These are phyloP conservation scores for Vickermania ingenoplastis DNA, from an alignment of 208 protist genomes.

Conservation along the genomic window DNA sequence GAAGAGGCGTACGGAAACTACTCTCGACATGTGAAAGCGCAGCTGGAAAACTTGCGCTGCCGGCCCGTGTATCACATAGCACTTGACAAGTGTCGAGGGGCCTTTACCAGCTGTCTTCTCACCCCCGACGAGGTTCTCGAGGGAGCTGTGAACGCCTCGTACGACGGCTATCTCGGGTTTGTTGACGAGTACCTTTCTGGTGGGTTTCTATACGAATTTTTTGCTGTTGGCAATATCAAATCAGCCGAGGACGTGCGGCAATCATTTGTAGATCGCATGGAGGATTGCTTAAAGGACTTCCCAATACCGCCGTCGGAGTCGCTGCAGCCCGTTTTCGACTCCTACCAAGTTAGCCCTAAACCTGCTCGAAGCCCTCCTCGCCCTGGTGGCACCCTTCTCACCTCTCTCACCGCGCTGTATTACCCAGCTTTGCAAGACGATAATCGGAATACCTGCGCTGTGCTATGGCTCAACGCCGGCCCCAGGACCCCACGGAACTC, in stretches of 20 bases:
- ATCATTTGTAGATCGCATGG: slow-evolving; percentile 15
- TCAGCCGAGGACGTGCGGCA: slow-evolving; percentile 20
- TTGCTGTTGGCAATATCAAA: slow-evolving; percentile 48
- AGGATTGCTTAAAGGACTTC: slow-evolving; percentile 20
- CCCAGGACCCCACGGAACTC: slow-evolving; percentile 23
- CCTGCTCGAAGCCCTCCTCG: not conserved
- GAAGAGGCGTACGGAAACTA: slow-evolving; percentile 18
- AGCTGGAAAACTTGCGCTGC: not conserved
- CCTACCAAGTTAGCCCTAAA: slow-evolving; percentile 14
- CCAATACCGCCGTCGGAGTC: slow-evolving; percentile 11
- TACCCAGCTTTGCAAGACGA: slow-evolving; percentile 31
- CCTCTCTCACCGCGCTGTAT: slow-evolving; percentile 25
- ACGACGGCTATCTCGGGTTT: slow-evolving; percentile 40
- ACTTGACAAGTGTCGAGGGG: slow-evolving; percentile 18
- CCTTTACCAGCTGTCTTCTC: slow-evolving; percentile 16
- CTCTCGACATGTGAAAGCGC: slow-evolving; percentile 21
- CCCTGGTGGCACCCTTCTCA: not conserved
- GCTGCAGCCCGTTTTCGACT: slow-evolving; percentile 47
- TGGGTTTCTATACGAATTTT: slow-evolving; percentile 55
- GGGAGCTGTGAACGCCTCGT: slow-evolving; percentile 19
- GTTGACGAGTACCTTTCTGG: slow-evolving; percentile 31
- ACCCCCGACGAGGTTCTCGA: slow-evolving; percentile 43
- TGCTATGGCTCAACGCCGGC: slow-evolving; percentile 47
- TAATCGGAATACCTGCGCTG: slow-evolving; percentile 40
- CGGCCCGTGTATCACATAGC: slow-evolving; percentile 3